Evolutionary conservation across 139 green algal species (phyloP), one percentile per base, ranked within the genome.

Genomic region (Volvox reticuliferus): DNA sequence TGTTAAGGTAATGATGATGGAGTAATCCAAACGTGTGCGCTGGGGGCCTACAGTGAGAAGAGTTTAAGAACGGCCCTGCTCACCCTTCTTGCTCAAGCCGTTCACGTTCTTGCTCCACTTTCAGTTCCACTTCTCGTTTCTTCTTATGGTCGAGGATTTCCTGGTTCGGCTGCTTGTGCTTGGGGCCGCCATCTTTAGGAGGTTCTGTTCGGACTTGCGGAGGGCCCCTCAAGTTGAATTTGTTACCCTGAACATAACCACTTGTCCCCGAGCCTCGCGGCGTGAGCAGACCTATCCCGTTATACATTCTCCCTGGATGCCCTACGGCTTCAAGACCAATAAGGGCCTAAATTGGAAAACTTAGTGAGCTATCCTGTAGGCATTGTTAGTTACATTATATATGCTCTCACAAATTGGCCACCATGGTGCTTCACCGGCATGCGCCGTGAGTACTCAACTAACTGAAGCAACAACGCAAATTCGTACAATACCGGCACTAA

Each of bases 161-260:
- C 44, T 95, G 79, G 89, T 99, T 98, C 50, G 98, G 92, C 92
- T 97, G 92, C 37, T 93, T 92, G 24, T 94, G 62, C 77, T 91
- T 92, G 33, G 91, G 94, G 63, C 78, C 91, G 55, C 36, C 61
- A 33, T 88, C 80, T 26, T 93, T 91, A 0, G 84, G 67, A 24
- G 73, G 26, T n/a, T 86, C 82, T 26, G 82, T 89, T 12, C 79
- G 63, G 0, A 50, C 24, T 2, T 80, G 63, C 26, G 94, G 95
- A 19, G 86, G 88, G 5, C 90, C 86, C 21, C 96, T 93, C 35
- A 99, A 81, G 92, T 98, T 98, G 93, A 99, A 99, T 88, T 98
- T 98, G 92, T 99, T 99, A 44, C 89, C 95, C 92, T 98, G 95
- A 17, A 99, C 98, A 97, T 99, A 97, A 18, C 98, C 98, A 76